Evolutionary conservation across 2,329 filamentous ascomycete genomes (phyloP).

Genomic region (Pseudogymnoascus sp.): DNA sequence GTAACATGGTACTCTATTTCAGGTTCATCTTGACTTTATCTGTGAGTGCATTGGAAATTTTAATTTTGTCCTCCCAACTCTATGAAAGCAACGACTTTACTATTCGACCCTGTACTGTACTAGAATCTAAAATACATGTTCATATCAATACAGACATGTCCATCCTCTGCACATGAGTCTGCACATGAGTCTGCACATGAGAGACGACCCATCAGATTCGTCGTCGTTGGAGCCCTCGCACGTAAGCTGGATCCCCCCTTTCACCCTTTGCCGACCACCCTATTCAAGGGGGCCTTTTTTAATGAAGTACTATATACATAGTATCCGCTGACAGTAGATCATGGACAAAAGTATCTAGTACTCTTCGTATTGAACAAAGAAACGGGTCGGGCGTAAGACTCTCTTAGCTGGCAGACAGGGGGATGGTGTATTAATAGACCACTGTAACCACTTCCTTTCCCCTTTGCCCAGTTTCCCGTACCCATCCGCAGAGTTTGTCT

Average conservation of each 20-base stretch:
- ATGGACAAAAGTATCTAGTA: neutral
- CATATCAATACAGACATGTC: neutral
- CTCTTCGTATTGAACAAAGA: conserved; percentile 2
- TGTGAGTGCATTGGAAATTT: neutral
- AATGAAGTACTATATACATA: neutral
- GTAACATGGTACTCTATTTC: conserved; percentile 3
- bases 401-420: neutral
- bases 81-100: neutral
- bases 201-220: neutral
- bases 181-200: neutral
- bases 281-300: neutral
- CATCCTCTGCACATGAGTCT: neutral
- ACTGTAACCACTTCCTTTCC: neutral
- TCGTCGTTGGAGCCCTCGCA: neutral
- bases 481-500: neutral
- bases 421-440: neutral
- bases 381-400: conserved; percentile 1
- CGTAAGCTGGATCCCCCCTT: neutral
- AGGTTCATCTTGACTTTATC: neutral
- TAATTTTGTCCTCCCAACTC: neutral
- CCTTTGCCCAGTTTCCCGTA: neutral
- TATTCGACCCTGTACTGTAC: neutral
- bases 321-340: neutral
- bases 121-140: neutral
- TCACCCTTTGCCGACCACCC: neutral